Conservation (phyloP, 1,284 basidiomycete genomes). For the Sutorius eximius region DNA sequence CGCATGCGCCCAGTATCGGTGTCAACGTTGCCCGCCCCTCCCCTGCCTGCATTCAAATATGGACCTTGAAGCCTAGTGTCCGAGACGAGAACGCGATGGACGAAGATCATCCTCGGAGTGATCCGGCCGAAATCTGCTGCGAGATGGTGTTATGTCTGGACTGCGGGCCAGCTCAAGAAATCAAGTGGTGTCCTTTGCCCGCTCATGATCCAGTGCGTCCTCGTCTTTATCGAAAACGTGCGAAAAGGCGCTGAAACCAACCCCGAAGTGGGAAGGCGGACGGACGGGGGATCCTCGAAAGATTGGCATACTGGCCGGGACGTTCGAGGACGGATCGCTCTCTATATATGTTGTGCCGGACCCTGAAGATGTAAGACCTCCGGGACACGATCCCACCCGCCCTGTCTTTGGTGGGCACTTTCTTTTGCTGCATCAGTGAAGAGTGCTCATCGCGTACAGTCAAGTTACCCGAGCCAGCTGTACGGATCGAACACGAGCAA, state of each 20-base stretch:
- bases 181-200: conserved; percentile 90
- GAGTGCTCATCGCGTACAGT: conserved; percentile 42
- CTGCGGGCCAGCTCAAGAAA: conserved; percentile 68
- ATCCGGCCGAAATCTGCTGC: conserved; percentile 48
- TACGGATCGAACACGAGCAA: conserved; percentile 73
- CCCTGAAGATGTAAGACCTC: conserved; percentile 52
- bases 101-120: conserved; percentile 13
- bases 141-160: conserved; percentile 80
- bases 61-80: conserved; percentile 40
- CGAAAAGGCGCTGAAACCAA: conserved; percentile 7
- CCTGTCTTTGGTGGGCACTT: conserved; percentile 43
- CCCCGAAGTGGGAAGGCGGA: conserved; percentile 18
- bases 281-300: conserved; percentile 46
- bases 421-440: neutral
- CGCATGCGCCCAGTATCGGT: conserved; percentile 62
- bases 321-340: conserved; percentile 82
- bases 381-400: conserved; percentile 25
- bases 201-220: conserved; percentile 54
- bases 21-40: conserved; percentile 50
- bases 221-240: neutral
- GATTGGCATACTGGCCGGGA: conserved; percentile 78
- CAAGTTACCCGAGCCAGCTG: conserved; percentile 56
- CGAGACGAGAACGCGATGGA: conserved; percentile 21
- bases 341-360: conserved; percentile 76
- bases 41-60: conserved; percentile 70